Percentiles rank a stretch among this genome's conserved stretches.
Conservation (phyloP, 2,329 filamentous ascomycete genomes). For the Tolypocladium album region DNA sequence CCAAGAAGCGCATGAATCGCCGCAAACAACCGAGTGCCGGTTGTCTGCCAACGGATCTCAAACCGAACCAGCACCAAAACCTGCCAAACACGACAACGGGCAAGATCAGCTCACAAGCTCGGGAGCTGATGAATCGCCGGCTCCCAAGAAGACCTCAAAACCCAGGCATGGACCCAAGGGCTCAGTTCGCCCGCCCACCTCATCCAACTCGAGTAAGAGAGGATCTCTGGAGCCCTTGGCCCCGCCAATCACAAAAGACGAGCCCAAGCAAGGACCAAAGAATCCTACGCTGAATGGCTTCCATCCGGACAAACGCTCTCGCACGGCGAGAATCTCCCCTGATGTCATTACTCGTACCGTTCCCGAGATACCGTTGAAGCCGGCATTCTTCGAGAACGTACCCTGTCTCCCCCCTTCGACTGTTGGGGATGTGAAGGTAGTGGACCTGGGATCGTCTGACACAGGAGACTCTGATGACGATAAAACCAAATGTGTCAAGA, state of each 20-base stretch:
- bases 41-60: not conserved
- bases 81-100: not conserved
- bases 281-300: slow-evolving; percentile 18
- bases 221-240: slow-evolving; percentile 20
- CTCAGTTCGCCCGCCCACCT: slow-evolving; percentile 8
- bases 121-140: slow-evolving; percentile 1
- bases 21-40: not conserved
- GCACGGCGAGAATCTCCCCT: slow-evolving; percentile 17
- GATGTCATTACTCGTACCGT: slow-evolving; percentile 16
- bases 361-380: slow-evolving; percentile 23
- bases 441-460: slow-evolving; percentile 9
- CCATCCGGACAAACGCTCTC: slow-evolving; percentile 23
- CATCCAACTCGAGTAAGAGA: slow-evolving; percentile 17
- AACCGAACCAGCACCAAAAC: not conserved
- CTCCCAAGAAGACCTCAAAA: slow-evolving; percentile 3
- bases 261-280: slow-evolving; percentile 16
- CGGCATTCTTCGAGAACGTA: slow-evolving; percentile 28
- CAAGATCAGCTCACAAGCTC: not conserved
- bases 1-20: not conserved
- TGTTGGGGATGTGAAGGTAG: slow-evolving; percentile 9
- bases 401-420: slow-evolving; percentile 12
- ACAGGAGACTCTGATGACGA: slow-evolving; percentile 5
- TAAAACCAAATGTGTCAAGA: not conserved
- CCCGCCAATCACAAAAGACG: slow-evolving; percentile 14
- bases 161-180: slow-evolving; percentile 9